Evolutionary conservation across 208 protist species (phyloP), one percentile per base, ranked within the genome.

Genomic region (Tritrichomonas foetus): DNA sequence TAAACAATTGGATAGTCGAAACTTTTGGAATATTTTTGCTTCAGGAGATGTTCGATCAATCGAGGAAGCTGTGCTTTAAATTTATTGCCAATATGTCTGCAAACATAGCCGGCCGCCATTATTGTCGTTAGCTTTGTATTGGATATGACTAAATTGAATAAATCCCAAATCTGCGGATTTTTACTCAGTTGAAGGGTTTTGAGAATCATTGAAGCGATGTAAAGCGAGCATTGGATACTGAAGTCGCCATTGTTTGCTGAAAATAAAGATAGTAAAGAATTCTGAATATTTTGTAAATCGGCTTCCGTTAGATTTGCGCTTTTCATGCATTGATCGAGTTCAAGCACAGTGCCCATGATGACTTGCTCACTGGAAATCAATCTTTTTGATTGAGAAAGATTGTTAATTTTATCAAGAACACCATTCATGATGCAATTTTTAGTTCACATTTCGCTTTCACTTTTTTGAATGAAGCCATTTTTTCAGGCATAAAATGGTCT

Each of bases 41-140:
- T 57, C 20, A 89, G 57, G 20, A 44, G 41, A 89, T 89, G 78
- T 57, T 89, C 78, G 39, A 89, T 89, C 53, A 89, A 57, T 33
- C 78, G 9, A 30, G 78, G 78, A 57, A 89, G 47, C 57, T 89
- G 78, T 5, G 78, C 25, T 89, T 89, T 89, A 57, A 89, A 89
- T 89, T 89, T 89, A 39, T 89, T 57, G 3, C 78, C 78, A n/a
- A 61, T 57, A 57, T 89, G 16, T 39, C 39, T 53, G 36, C 44
- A 53, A 39, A 89, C 44, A 50, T 89, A 89, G 9, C 78, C 78
- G 33, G 47, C 44, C 0, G 78, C 78, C 8, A 89, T 36, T 39
- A 89, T 11, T 16, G 41, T 89, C 39, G 78, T 14, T 39, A 27
- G 20, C 9, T 13, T 89, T 61, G 78, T 44, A 57, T 89, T 57